Evolutionary conservation across 306 rosid genomes (phyloP), one percentile per base, ranked within the genome.

Genomic region (Casuarina cunninghamiana): DNA sequence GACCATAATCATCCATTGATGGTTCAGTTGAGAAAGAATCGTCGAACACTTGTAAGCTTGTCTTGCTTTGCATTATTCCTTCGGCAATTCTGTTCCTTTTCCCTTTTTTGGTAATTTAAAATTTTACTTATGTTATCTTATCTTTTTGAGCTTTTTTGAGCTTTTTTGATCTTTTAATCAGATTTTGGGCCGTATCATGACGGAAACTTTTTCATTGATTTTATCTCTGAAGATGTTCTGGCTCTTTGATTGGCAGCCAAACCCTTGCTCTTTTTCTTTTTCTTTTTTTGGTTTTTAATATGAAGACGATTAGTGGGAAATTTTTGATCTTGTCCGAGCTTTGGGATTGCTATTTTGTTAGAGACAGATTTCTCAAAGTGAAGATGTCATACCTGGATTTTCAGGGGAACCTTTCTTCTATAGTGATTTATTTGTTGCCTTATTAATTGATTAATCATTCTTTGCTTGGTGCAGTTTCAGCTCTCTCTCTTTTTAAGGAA

Each of bases 1-100:
- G 83, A 78, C 69, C 86, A 83, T 62, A 78, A 75, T 83, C 86
- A 83, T 75, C 71, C 77, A 6, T 38, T 78, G 74, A 76, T 69
- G 77, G 74, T 75, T 78, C 77, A 83, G 39, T 21, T 76, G 38
- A 74, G 63, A 66, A 83, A 74, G 74, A 53, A 43, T 21, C 80
- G 42, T 37, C 77, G 51, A 37, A 45, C 69, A 46, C 65, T 75
- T 35, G 86, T 83, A 83, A 78, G 86, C 62, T 69, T 74, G 66
- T 74, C 74, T 62, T 68, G 38, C 68, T 55, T 77, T 45, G 21
- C 41, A 50, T 55, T 26, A 44, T 53, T 41, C 55, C 58, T 39
- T 65, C 37, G 13, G 12, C 38, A 12, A 2, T 37, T 19, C 19
- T 74, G 11, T 10, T 10, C 5, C 3, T 58, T 58, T 19, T 58